Conservation (phyloP, 148 eudicot genomes). For the Gaultheria prostrata region DNA sequence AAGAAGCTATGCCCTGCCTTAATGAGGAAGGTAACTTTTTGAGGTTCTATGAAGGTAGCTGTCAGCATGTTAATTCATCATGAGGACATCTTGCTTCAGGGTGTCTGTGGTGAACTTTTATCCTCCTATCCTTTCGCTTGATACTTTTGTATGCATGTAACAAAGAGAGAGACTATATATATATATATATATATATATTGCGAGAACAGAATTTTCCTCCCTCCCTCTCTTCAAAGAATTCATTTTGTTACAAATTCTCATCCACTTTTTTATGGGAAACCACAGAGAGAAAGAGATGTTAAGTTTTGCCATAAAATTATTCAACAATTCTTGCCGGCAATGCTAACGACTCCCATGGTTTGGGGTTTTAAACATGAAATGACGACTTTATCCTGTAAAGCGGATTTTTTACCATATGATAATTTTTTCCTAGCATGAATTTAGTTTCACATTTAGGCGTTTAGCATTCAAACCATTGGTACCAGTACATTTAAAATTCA, state of each 20-base stretch:
- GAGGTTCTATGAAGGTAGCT: neutral
- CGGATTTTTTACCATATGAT: neutral
- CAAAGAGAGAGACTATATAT: too few species aligned
- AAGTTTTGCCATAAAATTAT: neutral
- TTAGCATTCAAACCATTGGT: neutral
- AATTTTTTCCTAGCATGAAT: neutral
- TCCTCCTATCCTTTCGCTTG: neutral
- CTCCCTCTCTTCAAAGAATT: neutral
- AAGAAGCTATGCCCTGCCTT: slow-evolving; percentile 36
- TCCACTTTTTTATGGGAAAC: neutral
- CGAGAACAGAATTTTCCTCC: neutral
- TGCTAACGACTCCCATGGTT: too few species aligned
- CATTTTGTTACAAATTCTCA: neutral
- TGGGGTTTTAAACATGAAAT: slow-evolving; percentile 1
- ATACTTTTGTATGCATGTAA: neutral
- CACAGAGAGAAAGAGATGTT: neutral
- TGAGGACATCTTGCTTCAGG: neutral
- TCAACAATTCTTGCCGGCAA: neutral
- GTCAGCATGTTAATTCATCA: neutral
- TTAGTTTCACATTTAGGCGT: neutral
- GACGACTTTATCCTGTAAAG: neutral
- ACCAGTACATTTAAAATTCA: slow-evolving; percentile 3
- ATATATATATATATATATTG: too few species aligned
- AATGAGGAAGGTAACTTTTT: slow-evolving; percentile 26
- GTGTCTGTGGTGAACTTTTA: neutral